Evolutionary conservation across 257 asterid species (phyloP), one percentile per base, ranked within the genome.

Genomic region (Schizonepeta tenuifolia): DNA sequence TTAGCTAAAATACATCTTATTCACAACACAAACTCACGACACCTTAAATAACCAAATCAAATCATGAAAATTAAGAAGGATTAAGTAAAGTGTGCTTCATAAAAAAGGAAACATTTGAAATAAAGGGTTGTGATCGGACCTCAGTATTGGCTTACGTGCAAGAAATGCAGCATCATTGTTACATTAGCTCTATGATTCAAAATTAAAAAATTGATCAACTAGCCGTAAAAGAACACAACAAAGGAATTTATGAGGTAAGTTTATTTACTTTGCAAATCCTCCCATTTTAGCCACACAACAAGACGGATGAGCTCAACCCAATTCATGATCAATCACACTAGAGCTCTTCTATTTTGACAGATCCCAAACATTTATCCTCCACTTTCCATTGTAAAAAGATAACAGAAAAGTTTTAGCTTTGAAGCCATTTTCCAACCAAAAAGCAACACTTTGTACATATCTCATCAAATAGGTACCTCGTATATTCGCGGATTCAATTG

Each of bases 341-440:
- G 66, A 69, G 86, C 88, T 75, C 97, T 88, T 74, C 96, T 80
- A 61, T 73, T 85, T 65, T 78, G 77, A 69, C 85, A 81, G 73
- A 67, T 80, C 65, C 76, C 77, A 20, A 75, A 85, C 79, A 76
- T 70, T 53, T 69, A 84, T 53, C 70, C 80, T 65, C 74, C 80
- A 78, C 83, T 90, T 82, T 78, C 50, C 26, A 79, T 71, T 79
- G 64, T 31, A 69, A 65, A 43, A 2, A 35, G 13, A 11, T 24
- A n/a, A n/a, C n/a, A n/a, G n/a, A n/a, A 57, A 59, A 17, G 50
- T 28, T 20, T 18, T 9, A 54, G 10, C 41, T 38, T 60, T 38
- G 24, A 18, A 61, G 21, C 63, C 7, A 62, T 9, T 65, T 22
- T n/a, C n/a, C n/a, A n/a, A n/a, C n/a, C n/a, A n/a, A n/a, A n/a